Conservation (phyloP, 225 moss, liverwort and hornwort species). For the Lunularia cruciata region DNA sequence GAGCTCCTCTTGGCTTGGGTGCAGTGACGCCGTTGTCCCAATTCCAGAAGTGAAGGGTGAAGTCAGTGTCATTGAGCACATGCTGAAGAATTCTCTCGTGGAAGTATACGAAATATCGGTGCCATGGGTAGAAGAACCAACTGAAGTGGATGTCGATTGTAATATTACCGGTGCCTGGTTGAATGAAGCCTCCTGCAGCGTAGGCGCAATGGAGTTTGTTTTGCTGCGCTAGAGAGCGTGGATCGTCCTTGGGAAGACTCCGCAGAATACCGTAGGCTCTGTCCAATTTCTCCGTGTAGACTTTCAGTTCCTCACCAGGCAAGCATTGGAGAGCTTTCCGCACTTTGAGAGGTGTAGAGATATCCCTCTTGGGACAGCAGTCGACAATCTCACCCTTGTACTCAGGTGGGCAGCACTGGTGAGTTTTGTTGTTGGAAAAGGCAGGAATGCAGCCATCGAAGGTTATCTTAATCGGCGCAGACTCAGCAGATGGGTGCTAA, state of each 20-base stretch:
- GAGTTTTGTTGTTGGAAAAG: background rate
- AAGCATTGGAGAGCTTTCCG: conserved; percentile 24
- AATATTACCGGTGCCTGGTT: background rate
- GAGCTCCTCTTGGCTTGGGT: background rate
- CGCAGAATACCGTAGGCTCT: conserved; percentile 49
- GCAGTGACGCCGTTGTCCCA: conserved; percentile 48
- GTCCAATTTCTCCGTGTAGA: conserved; percentile 49
- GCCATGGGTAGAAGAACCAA: conserved; percentile 69
- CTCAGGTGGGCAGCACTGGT: conserved; percentile 13
- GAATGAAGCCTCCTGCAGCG: conserved; percentile 45
- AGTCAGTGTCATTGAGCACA: conserved; percentile 49
- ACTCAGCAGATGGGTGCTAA: background rate
- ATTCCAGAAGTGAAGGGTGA: conserved; percentile 63
- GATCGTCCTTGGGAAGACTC: conserved; percentile 50
- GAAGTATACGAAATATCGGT: conserved; percentile 63
- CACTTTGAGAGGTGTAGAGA: conserved; percentile 5
- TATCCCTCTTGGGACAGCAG: background rate
- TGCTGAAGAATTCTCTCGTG: conserved; percentile 61
- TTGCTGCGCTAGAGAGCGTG: conserved; percentile 50
- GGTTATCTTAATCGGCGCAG: conserved; percentile 6
- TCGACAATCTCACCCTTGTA: conserved; percentile 12
- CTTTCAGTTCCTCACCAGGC: background rate
- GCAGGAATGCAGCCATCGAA: conserved; percentile 18
- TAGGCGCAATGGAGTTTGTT: conserved; percentile 58
- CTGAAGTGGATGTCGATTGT: conserved; percentile 57